phyloP scores from a whole-genome alignment of 345 rosid genomes.

The Nasturtium officinale region DNA sequence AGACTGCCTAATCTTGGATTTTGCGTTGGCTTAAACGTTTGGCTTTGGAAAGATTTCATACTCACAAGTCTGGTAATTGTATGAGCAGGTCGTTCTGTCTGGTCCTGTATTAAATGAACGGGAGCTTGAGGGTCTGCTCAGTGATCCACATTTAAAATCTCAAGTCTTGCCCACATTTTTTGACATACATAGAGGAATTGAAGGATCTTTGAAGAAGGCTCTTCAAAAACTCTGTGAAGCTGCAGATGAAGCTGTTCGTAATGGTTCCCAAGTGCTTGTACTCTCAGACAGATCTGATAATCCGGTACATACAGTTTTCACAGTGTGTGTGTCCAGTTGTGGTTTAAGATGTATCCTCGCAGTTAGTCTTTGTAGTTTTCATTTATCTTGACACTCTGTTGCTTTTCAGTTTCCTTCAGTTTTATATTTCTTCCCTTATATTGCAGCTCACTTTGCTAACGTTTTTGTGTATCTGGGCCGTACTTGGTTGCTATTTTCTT shows the following conservation, averaged over 20 bases:
- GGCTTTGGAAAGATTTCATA: conserved; percentile 25
- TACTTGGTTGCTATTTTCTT: conserved; percentile 5
- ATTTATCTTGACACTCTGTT: conserved; percentile 3
- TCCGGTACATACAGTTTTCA: conserved; percentile 56
- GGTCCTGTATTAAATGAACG: conserved; percentile 93
- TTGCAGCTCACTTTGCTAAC: conserved; percentile 9
- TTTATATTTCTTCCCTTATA: neutral
- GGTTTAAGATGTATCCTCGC: conserved; percentile 13
- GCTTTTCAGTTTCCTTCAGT: conserved; percentile 9
- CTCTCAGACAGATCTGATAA: conserved; percentile 86
- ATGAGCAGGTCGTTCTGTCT: conserved; percentile 73
- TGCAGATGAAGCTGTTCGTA: conserved; percentile 97
- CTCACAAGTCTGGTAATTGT: conserved; percentile 21
- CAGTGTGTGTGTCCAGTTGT: conserved; percentile 16
- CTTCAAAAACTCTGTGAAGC: conserved; percentile 83
- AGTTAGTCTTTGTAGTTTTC: neutral
- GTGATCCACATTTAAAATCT: conserved; percentile 70
- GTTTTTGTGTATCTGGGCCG: neutral
- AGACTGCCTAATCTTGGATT: conserved; percentile 25
- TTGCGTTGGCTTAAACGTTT: conserved; percentile 11
- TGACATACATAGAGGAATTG: conserved; percentile 90
- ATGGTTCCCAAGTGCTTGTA: conserved; percentile 92
- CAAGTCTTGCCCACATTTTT: conserved; percentile 72
- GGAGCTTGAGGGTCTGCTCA: conserved; percentile 83
- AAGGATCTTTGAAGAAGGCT: conserved; percentile 80